phyloP scores from a whole-genome alignment of 148 eudicot genomes.

The Chenopodium formosanum region DNA sequence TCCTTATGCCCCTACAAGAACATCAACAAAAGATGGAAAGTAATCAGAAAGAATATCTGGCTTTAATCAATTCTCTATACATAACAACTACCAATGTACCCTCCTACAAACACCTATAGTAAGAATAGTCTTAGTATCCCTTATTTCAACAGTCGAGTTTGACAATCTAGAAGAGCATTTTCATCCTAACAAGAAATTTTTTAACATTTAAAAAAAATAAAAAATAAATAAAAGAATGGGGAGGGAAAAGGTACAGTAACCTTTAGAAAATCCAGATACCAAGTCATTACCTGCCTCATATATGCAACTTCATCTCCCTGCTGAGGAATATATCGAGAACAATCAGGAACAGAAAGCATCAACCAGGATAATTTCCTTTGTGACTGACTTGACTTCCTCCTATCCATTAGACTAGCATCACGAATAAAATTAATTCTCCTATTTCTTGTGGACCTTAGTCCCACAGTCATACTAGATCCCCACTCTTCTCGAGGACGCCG shows the following conservation, averaged over 20 bases:
- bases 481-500: slow-evolving; percentile 48
- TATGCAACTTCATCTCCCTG: slow-evolving; percentile 86
- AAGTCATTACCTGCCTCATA: slow-evolving; percentile 70
- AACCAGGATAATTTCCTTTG: slow-evolving; percentile 75
- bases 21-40: slow-evolving; percentile 9
- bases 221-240: too few relatives aligned
- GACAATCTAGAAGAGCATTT: background rate
- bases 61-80: background rate
- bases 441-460: slow-evolving; percentile 71
- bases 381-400: slow-evolving; percentile 54
- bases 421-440: slow-evolving; percentile 61
- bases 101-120: background rate
- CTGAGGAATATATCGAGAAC: slow-evolving; percentile 90
- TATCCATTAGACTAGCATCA: slow-evolving; percentile 53
- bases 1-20: slow-evolving; percentile 82
- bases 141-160: background rate
- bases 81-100: background rate
- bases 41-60: background rate
- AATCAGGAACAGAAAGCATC: slow-evolving; percentile 70
- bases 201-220: background rate
- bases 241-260: too few relatives aligned
- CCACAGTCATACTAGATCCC: slow-evolving; percentile 54
- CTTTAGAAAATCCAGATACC: background rate
- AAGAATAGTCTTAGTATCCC: background rate
- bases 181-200: background rate